Evolutionary conservation across 805 yeast genomes (phyloP).

Genomic region (Nakazawaea pomicola): DNA sequence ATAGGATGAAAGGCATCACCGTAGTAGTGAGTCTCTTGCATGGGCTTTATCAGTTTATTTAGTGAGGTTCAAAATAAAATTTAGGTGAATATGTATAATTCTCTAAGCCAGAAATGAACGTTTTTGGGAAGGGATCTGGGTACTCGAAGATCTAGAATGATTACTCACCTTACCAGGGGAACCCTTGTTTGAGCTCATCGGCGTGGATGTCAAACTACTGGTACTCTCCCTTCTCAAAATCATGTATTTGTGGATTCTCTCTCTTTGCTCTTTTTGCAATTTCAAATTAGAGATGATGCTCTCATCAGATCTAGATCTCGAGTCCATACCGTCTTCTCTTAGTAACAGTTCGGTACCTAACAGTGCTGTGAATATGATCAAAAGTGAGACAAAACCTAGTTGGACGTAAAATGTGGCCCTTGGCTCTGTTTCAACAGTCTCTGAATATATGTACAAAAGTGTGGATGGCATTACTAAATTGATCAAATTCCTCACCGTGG

Average conservation of each 20-base stretch:
- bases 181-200: background rate
- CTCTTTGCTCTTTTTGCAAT: constrained; percentile 11
- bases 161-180: constrained; percentile 15
- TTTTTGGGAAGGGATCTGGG: background rate
- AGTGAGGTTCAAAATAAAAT: no score
- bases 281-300: background rate
- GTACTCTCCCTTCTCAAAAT: constrained; percentile 6
- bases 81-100: no score
- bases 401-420: constrained; percentile 26
- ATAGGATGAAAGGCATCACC: no score
- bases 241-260: constrained; percentile 9
- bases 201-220: background rate
- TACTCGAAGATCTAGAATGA: background rate
- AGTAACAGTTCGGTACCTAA: constrained; percentile 3
- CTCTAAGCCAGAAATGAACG: background rate
- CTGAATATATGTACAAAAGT: constrained; percentile 42
- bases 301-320: background rate
- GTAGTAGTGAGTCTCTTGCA: no score
- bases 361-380: background rate
- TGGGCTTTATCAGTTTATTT: no score
- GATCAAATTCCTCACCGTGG: constrained; percentile 49
- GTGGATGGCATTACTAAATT: constrained; percentile 45
- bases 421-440: constrained; percentile 35
- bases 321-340: background rate
- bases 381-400: constrained; percentile 6